Evolutionary conservation across 345 rosid species (phyloP).

Genomic region (Arabis alpina): DNA sequence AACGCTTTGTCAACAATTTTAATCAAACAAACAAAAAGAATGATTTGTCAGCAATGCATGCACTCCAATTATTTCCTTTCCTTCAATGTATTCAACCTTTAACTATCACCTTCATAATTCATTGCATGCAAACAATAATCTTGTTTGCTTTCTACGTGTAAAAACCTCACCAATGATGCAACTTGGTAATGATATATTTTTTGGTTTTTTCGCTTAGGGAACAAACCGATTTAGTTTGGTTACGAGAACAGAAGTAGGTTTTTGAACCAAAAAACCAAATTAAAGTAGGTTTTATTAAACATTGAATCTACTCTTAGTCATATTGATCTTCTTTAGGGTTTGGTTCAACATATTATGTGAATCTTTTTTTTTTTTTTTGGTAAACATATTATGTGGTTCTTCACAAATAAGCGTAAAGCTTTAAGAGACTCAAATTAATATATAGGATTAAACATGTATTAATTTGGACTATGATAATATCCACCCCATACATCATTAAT

Average conservation of each 20-base stretch:
- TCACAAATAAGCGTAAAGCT: conserved; percentile 6
- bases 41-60: conserved; percentile 37
- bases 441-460: neutral
- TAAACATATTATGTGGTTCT: too few species aligned
- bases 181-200: neutral
- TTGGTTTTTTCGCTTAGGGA: conserved; percentile 5
- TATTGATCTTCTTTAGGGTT: too few species aligned
- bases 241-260: too few species aligned
- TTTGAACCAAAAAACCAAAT: too few species aligned
- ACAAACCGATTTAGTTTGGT: neutral
- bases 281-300: too few species aligned
- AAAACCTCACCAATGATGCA: neutral
- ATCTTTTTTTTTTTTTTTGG: too few species aligned
- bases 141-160: conserved; percentile 1
- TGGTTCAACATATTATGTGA: too few species aligned
- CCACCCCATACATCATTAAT: conserved; percentile 21
- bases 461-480: conserved; percentile 28
- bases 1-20: conserved; percentile 27
- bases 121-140: conserved; percentile 17
- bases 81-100: conserved; percentile 38
- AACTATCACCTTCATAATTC: conserved; percentile 14
- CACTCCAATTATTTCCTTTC: conserved; percentile 13
- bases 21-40: conserved; percentile 11
- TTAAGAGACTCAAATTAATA: neutral
- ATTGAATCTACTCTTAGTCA: too few species aligned